phyloP scores from a whole-genome alignment of 495 filamentous ascomycete genomes.

The Penicillium flavigenum region DNA sequence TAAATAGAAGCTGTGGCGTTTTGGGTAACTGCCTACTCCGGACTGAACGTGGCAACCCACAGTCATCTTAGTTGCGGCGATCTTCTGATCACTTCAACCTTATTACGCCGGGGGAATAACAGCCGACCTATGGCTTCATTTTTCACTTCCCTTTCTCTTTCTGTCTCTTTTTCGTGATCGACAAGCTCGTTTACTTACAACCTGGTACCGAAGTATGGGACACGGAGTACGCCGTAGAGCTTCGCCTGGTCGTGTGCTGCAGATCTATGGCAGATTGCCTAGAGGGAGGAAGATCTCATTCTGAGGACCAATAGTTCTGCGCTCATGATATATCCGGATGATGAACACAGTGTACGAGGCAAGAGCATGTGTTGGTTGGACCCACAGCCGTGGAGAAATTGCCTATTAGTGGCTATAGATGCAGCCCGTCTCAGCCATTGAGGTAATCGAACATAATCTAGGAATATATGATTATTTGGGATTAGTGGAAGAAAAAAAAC shows the following conservation, averaged over 20 bases:
- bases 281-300: neutral
- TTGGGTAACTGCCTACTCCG: neutral
- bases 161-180: constrained; percentile 1
- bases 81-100: constrained; percentile 22
- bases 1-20: constrained; percentile 8
- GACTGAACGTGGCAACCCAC: constrained; percentile 31
- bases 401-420: neutral
- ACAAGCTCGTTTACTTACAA: constrained; percentile 5
- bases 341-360: constrained; percentile 5
- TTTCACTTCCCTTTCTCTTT: neutral
- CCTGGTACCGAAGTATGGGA: neutral
- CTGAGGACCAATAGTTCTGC: neutral
- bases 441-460: constrained; percentile 4
- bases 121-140: neutral
- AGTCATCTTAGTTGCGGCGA: constrained; percentile 22
- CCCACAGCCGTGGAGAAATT: neutral
- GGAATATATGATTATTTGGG: no score
- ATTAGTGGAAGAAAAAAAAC: neutral
- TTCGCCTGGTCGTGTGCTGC: neutral
- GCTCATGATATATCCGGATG: neutral
- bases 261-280: neutral
- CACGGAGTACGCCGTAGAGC: neutral
- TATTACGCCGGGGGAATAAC: constrained; percentile 12
- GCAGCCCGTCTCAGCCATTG: constrained; percentile 7
- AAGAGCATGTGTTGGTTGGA: constrained; percentile 3